Evolutionary conservation across 2,329 filamentous ascomycete species (phyloP), one percentile per base, ranked within the genome.

Genomic region (Anthostomella pinea): DNA sequence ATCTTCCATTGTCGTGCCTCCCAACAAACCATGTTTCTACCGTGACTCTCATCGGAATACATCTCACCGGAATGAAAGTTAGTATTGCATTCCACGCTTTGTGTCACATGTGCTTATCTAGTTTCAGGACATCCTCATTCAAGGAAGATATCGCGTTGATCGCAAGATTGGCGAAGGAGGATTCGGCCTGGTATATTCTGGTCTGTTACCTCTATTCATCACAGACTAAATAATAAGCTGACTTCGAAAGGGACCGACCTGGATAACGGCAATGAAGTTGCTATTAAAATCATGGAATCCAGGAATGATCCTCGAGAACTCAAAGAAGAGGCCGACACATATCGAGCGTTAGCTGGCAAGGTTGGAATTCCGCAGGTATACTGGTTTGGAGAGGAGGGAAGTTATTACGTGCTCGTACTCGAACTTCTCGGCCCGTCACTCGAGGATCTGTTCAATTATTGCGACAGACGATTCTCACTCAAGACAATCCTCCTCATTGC

Each of bases 401-500:
- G 15, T 4, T 50, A 45, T 30, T 30, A 41, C 18, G 43, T 45
- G 29, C 45, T 51, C 13, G 43, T 49, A 6, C 24, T 48, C 13
- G 41, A 49, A 15, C 37, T 51, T 26, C 32, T 53, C 14, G 54
- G 54, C 7, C 53, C 54, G 7, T 57, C 49, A 34, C 45, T 59
- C 24, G 54, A 55, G 38, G 54, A 59, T 35, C 36, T 59, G 6
- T 56, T 59, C 42, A 45, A 51, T 17, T 57, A 51, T 32, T 58
- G 53, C 46, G 37, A 45, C 38, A 33, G 48, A 33, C 44, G 40
- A 14, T 58, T 59, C 36, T 56, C 53, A 14, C 41, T 58, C 22
- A 59, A 58, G 41, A 57, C 53, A 14, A 51, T 56, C 22, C 40
- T 58, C 29, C 49, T 58, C 32, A 46, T 58, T 23, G 46, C 51